phyloP scores from a whole-genome alignment of 2,329 filamentous ascomycete species.

The Drechslerella stenobrocha region DNA sequence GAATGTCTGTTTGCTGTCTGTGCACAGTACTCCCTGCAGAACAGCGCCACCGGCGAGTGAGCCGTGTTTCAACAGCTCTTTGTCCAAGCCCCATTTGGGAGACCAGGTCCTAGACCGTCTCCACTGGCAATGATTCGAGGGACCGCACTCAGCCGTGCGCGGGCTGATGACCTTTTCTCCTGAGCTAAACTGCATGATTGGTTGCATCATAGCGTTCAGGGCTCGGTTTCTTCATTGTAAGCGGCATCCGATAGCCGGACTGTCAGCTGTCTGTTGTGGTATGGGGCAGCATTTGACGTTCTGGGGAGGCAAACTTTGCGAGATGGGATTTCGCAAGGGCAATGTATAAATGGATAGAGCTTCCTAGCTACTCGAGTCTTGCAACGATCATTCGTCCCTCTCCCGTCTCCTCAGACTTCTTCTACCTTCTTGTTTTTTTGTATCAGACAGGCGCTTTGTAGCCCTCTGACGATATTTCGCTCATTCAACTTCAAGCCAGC shows the following conservation, averaged over 20 bases:
- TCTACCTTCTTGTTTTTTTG: not conserved
- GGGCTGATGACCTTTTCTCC: not conserved
- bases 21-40: not conserved
- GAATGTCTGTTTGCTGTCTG: not conserved
- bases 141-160: not conserved
- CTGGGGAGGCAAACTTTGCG: not conserved
- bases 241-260: too few relatives aligned
- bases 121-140: not conserved
- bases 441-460: not conserved
- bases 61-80: not conserved
- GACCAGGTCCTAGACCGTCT: not conserved
- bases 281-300: not conserved
- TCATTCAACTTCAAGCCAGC: slow-evolving; percentile 2
- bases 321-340: not conserved
- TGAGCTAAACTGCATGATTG: not conserved
- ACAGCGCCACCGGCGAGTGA: not conserved
- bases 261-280: not conserved
- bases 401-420: not conserved
- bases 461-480: slow-evolving; percentile 2
- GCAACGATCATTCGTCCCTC: not conserved
- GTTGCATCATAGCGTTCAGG: not conserved
- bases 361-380: not conserved
- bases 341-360: not conserved
- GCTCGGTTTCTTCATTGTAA: not conserved
- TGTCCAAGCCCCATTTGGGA: not conserved